Evolutionary conservation across 2,329 filamentous ascomycete genomes (phyloP), one percentile per base, ranked within the genome.

Genomic region (Fusarium xyrophilum): DNA sequence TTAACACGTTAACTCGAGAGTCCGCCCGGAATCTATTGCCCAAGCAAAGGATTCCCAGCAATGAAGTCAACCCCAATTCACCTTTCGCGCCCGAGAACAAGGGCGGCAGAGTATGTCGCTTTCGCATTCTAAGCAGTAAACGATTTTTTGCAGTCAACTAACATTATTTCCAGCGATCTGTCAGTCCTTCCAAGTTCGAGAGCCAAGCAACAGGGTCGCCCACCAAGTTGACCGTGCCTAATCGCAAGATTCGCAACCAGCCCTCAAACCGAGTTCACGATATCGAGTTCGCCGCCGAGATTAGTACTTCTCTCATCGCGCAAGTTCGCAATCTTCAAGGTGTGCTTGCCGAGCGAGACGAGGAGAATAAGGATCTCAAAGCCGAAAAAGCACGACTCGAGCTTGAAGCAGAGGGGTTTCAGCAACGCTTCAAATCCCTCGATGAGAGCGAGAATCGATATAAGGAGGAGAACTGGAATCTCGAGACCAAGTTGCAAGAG

Each of bases 391-490:
- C 91, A 9, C 88, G 88, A 64, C 84, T 98, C 36, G 94, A 98
- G 77, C 86, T 92, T 35, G 94, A 97, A 70, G 87, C 89, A 0
- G 91, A 97, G 76, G 88, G 86, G 6, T 87, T 96, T 68, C 87
- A 91, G 55, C 92, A 96, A 77, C 89, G 93, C 35, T 83, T 98
- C 68, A 91, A 92, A 75, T 86, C 87, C 10, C 83, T 97, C 40
- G 94, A 97, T 73, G 96, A 99, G 79, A 97, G 92, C 76, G 96
- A 99, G 78, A 91, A 96, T 74, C 90, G 93, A 54, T 97, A 97
- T 82, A 98, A 97, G 80, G 96, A 99, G 75, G 96, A 98, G 79
- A 99, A 98, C 77, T 99, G 96, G 96, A 95, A 92, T 67, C 85
- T 99, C 38, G 96, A 99, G 79, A 97, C 94, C 0, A 92, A 93